Evolutionary conservation across 179 eudicot species (phyloP), one percentile per base, ranked within the genome.

Genomic region (Heliamphora pulchella): DNA sequence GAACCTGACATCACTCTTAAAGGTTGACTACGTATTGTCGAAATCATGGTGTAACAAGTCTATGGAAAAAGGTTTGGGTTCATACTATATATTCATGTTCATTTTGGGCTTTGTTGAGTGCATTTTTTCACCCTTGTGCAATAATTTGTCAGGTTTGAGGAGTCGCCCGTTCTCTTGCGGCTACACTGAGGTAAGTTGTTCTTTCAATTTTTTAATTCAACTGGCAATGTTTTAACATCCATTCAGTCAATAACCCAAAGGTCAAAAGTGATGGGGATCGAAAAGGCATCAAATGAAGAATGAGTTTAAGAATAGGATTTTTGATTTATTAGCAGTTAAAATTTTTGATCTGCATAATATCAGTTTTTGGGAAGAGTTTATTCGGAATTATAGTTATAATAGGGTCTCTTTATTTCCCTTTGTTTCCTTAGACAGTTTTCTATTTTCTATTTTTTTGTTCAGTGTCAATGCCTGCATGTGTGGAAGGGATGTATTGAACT

Each of bases 91-190:
- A 65, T 39, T 50, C 55, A 65, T 51, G 72, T 14, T 65, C 58
- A 3, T 31, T 51, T 64, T 63, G 71, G 61, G 8, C 15, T 20
- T 77, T 31, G 9, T 31, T 55, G 8, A 65, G 47, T 78, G 72
- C 39, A 8, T 31, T 43, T 78, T 50, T 78, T 65, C 62, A 78
- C 22, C 0, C 9, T 20, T 20, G 50, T 78, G 73, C 22, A 65
- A 78, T 78, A 13, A 62, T 78, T 50, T 65, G 80, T 54, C 80
- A 65, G 80, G 80, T 78, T 20, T 78, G 73, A 47, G 65, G 62
- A 22, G 46, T 65, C 8, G 2, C 22, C 51, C 31, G 73, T 64
- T 78, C 50, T 5, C n/a, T 59, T 6, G 63, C 51, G 7, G 39
- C 17, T 13, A 31, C 61, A 39, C 5, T 64, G 15, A 51, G 80